These are phyloP conservation scores for Rhizomucor miehei DNA, from an alignment of 371 early-diverging fungal genomes.

Conservation along the genomic window DNA sequence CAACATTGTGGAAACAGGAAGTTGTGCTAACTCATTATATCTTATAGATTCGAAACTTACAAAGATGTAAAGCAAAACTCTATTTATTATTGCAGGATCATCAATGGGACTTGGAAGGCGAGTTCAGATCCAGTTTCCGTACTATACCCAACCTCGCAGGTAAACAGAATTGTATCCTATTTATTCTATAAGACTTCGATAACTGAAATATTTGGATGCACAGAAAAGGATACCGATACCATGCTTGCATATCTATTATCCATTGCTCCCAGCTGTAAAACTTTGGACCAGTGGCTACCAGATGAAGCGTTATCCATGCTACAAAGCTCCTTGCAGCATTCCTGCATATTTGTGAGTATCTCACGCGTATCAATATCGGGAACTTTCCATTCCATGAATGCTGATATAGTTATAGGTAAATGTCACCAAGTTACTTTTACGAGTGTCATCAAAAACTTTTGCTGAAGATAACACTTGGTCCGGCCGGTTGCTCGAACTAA, in stretches of 20 bases:
- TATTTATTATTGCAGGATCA: too few relatives aligned
- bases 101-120: too few relatives aligned
- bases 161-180: not conserved
- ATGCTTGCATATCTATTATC: conserved; percentile 25
- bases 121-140: not conserved
- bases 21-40: too few relatives aligned
- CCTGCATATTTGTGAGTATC: too few relatives aligned
- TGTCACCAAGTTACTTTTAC: conserved; percentile 23
- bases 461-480: conserved; percentile 7
- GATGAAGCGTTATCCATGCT: conserved; percentile 14
- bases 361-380: too few relatives aligned
- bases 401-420: conserved; percentile 22
- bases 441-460: conserved; percentile 10
- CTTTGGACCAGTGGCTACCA: conserved; percentile 23
- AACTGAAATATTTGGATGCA: too few relatives aligned
- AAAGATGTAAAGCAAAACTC: too few relatives aligned
- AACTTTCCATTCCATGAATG: too few relatives aligned
- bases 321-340: not conserved
- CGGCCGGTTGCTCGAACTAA: not conserved
- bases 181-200: too few relatives aligned
- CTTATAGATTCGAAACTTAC: too few relatives aligned
- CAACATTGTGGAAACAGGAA: too few relatives aligned
- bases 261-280: conserved; percentile 14
- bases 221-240: conserved; percentile 18
- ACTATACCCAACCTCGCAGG: not conserved